Evolutionary conservation across 257 asterid species (phyloP), one percentile per base, ranked within the genome.

Genomic region (Catharanthus roseus): DNA sequence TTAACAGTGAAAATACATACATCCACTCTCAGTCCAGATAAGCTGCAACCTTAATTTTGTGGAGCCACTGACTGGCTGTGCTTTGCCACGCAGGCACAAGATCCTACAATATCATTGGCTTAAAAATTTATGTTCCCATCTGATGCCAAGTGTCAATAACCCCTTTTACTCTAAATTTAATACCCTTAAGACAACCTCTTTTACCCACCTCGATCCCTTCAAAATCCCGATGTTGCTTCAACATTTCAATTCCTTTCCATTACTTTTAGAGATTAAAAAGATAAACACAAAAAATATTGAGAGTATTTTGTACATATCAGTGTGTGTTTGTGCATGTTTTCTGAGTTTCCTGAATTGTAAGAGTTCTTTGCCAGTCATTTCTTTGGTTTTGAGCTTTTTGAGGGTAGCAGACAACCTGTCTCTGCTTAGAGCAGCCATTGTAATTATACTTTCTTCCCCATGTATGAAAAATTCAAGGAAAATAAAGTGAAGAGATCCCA

Each of bases 91-190:
- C 65, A 60, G 87, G 86, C 80, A 19, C 86, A 51, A 86, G 95
- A 88, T 87, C 90, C 96, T 85, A 84, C 87, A 61, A 81, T 72
- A 85, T 87, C 90, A 91, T 89, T 91, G 92, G 95, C 75, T 83
- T 57, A 21, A 33, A n/a, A 50, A 31, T 82, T 70, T 41, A 33
- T 45, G 34, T 23, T n/a, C 1, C 68, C 73, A 77, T 71, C 58
- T 41, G 61, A 23, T 68, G 82, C 75, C 86, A 82, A 80, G 83
- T 77, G 65, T 75, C 73, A 75, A 57, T 28, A 31, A 70, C n/a
- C 77, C 69, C 53, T 54, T 78, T 74, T 68, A 75, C 70, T 82
- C 81, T 10, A 5, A 23, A 80, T 73, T 77, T 76, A 90, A 80
- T 82, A 74, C 84, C 91, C 82, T 50, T 15, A 47, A 26, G 28